phyloP scores from a whole-genome alignment of 495 filamentous ascomycete species.

The Ascobolus immersus region DNA sequence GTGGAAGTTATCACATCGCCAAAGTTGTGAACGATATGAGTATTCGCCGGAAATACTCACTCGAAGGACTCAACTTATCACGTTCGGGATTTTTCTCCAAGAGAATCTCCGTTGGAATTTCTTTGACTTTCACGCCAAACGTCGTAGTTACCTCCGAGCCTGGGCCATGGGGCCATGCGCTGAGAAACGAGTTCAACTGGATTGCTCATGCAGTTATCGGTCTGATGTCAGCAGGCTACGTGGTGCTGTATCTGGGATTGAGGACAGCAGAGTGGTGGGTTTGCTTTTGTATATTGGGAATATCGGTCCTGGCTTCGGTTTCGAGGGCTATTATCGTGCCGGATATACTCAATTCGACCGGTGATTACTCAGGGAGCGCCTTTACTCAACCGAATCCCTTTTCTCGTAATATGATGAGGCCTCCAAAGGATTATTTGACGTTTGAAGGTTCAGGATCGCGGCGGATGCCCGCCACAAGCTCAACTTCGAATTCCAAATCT shows the following conservation, averaged over 20 bases:
- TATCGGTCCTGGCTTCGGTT: not conserved
- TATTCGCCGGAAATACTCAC: too few relatives aligned
- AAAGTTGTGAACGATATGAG: conserved; percentile 3
- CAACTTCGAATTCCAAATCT: too few relatives aligned
- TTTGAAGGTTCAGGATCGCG: too few relatives aligned
- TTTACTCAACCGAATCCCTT: too few relatives aligned
- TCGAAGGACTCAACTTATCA: conserved; percentile 1
- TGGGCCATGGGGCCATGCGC: not conserved
- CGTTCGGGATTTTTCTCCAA: conserved; percentile 4
- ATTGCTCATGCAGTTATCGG: not conserved
- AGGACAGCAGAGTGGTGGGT: conserved; percentile 7
- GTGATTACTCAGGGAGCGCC: too few relatives aligned
- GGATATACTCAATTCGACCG: too few relatives aligned
- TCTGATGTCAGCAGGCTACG: conserved; percentile 5
- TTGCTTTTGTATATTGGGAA: conserved; percentile 4
- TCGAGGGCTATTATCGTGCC: conserved; percentile 1
- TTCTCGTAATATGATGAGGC: too few relatives aligned
- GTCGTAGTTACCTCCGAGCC: conserved; percentile 1
- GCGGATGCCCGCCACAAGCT: too few relatives aligned
- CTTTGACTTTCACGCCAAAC: conserved; percentile 1
- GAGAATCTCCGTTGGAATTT: not conserved
- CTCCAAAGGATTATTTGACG: too few relatives aligned
- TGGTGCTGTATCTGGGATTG: conserved; percentile 5
- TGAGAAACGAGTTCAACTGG: not conserved
- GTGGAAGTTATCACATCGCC: conserved; percentile 5